A percentile compares a stretch with the other conserved stretches of the same genome.
These are phyloP conservation scores for Oryza meyeriana DNA, from an alignment of 176 grass and related monocot genomes.

Conservation along the genomic window DNA sequence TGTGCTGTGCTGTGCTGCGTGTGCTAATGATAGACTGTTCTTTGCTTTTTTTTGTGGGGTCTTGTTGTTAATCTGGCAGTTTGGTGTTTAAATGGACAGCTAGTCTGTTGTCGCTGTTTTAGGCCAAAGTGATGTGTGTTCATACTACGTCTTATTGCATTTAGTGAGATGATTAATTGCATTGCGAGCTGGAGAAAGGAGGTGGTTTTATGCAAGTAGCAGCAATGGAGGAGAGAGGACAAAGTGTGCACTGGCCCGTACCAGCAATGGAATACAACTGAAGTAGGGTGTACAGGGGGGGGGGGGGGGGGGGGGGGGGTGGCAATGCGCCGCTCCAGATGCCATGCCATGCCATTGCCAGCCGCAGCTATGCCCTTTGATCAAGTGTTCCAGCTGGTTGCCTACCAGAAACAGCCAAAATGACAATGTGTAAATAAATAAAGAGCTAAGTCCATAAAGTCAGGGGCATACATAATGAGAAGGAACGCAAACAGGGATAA, in stretches of 20 bases:
- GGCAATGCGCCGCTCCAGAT: not conserved
- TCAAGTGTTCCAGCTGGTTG: slow-evolving; percentile 17
- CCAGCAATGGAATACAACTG: slow-evolving; percentile 15
- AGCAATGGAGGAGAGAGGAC: not conserved
- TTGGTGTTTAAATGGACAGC: slow-evolving; percentile 30
- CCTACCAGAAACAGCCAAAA: slow-evolving; percentile 9
- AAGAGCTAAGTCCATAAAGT: not conserved
- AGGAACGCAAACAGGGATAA: not conserved
- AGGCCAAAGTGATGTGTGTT: not conserved
- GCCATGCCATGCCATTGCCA: not conserved
- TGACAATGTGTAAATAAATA: not conserved
- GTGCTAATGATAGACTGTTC: slow-evolving; percentile 36
- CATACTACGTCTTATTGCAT: not conserved
- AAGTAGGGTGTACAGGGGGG: not conserved
- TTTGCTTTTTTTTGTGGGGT: not conserved
- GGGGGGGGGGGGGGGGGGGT: too few relatives aligned
- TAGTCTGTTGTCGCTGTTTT: not conserved
- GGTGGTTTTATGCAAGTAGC: too few relatives aligned
- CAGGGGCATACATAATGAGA: not conserved
- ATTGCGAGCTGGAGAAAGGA: slow-evolving; percentile 1
- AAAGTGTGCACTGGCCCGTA: not conserved
- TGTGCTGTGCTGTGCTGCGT: not conserved
- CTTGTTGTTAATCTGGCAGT: slow-evolving; percentile 25
- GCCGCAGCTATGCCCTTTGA: not conserved
- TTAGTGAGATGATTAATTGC: not conserved